A percentile compares a stretch with the other conserved stretches of the same genome.
Conservation (phyloP, 2,329 filamentous ascomycete species). For the Diaporthe longicolla region DNA sequence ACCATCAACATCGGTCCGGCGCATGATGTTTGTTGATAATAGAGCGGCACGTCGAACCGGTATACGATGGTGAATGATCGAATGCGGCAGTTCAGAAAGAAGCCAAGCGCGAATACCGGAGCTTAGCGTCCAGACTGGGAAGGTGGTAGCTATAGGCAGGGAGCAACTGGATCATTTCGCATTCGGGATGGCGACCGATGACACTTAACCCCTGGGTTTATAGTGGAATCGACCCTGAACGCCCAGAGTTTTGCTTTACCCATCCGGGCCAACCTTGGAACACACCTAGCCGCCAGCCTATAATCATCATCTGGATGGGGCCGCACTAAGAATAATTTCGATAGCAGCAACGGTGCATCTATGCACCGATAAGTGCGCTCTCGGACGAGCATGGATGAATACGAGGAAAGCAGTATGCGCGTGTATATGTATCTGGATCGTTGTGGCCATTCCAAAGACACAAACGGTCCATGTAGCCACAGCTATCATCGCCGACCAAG, state of each 20-base stretch:
- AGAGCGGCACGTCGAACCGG: conserved; percentile 10
- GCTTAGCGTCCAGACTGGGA: conserved; percentile 29
- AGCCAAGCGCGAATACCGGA: conserved; percentile 28
- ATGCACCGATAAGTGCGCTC: conserved; percentile 1
- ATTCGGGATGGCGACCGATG: background rate
- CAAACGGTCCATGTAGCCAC: background rate
- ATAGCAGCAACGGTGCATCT: conserved; percentile 7
- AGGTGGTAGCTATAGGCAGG: conserved; percentile 23
- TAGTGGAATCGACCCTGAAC: background rate
- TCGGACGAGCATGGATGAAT: background rate
- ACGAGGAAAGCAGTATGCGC: background rate
- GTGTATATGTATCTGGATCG: background rate
- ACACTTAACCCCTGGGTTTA: background rate
- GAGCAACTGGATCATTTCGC: background rate
- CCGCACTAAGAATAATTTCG: conserved; percentile 13
- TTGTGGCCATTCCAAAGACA: background rate
- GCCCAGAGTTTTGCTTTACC: conserved; percentile 1
- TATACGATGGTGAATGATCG: conserved; percentile 21
- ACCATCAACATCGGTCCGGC: background rate
- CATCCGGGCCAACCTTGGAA: background rate
- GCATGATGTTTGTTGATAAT: background rate
- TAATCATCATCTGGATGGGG: background rate
- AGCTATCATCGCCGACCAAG: background rate
- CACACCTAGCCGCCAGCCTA: conserved; percentile 10
- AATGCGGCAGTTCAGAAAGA: conserved; percentile 24